These are phyloP conservation scores for Camellia lanceoleosa DNA, from an alignment of 148 eudicot species.

Conservation along the genomic window DNA sequence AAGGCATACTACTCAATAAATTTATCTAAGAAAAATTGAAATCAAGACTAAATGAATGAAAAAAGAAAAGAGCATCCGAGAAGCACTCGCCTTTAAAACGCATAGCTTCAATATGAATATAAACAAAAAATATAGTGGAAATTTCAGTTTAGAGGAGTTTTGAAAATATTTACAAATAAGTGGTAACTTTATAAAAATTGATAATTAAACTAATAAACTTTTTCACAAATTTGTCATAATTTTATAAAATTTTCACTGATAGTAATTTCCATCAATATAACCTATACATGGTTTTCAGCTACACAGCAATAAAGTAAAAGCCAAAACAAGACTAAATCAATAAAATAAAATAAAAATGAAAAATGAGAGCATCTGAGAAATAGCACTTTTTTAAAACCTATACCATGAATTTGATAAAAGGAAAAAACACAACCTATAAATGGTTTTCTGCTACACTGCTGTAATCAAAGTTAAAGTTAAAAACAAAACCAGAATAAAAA, in stretches of 20 bases:
- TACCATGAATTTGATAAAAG: neutral
- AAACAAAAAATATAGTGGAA: no score
- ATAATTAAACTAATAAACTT: no score
- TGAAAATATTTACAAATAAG: no score
- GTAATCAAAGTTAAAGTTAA: neutral
- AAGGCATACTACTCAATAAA: neutral
- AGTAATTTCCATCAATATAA: no score
- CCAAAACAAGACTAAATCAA: neutral
- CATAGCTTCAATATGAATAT: neutral
- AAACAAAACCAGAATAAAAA: neutral
- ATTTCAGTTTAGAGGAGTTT: no score
- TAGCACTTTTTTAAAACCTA: neutral
- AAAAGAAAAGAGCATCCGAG: neutral
- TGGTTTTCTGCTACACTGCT: neutral
- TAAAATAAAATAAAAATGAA: no score
- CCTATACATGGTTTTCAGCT: no score
- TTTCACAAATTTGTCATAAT: no score
- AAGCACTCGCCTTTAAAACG: neutral
- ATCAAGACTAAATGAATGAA: neutral
- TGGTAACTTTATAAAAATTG: no score
- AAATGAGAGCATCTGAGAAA: neutral
- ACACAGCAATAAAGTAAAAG: no score
- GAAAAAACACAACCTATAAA: neutral
- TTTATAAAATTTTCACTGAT: no score
- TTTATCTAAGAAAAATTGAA: conserved; percentile 1